A percentile compares a stretch with the other conserved stretches of the same genome.
These are phyloP conservation scores for Claviceps pusilla DNA, from an alignment of 2,329 filamentous ascomycete species.

Conservation along the genomic window DNA sequence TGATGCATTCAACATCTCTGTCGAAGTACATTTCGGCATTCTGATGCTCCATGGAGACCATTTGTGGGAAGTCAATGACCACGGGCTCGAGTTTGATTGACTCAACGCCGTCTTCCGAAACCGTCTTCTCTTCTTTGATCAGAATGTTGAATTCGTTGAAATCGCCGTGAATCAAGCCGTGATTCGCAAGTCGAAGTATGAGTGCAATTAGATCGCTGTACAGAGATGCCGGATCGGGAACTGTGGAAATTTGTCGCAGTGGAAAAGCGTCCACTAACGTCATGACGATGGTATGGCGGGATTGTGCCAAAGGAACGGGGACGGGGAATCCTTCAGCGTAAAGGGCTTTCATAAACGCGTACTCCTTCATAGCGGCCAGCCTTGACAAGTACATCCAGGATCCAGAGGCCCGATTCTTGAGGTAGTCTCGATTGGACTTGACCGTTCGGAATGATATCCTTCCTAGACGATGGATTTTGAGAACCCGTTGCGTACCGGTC, in stretches of 20 bases:
- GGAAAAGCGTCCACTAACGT: constrained; percentile 83
- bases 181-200: constrained; percentile 67
- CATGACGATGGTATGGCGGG: constrained; percentile 94
- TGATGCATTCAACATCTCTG: constrained; percentile 87
- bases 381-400: constrained; percentile 98
- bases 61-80: constrained; percentile 95
- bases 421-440: constrained; percentile 89
- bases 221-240: constrained; percentile 69
- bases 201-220: constrained; percentile 85
- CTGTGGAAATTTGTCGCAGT: constrained; percentile 69
- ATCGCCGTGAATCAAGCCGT: constrained; percentile 90
- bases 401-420: constrained; percentile 61
- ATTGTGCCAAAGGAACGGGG: constrained; percentile 75
- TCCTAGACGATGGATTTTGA: constrained; percentile 92
- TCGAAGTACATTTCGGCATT: constrained; percentile 98
- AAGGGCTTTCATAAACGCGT: constrained; percentile 81
- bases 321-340: constrained; percentile 76
- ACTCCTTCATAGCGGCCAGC: constrained; percentile 86
- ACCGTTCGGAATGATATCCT: constrained; percentile 95
- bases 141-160: constrained; percentile 99
- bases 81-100: constrained; percentile 52
- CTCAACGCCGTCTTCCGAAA: constrained; percentile 26
- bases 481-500: constrained; percentile 58
- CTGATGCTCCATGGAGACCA: constrained; percentile 84
- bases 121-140: constrained; percentile 55